phyloP scores from a whole-genome alignment of 2,329 filamentous ascomycete genomes.

The Phialophora chinensis region DNA sequence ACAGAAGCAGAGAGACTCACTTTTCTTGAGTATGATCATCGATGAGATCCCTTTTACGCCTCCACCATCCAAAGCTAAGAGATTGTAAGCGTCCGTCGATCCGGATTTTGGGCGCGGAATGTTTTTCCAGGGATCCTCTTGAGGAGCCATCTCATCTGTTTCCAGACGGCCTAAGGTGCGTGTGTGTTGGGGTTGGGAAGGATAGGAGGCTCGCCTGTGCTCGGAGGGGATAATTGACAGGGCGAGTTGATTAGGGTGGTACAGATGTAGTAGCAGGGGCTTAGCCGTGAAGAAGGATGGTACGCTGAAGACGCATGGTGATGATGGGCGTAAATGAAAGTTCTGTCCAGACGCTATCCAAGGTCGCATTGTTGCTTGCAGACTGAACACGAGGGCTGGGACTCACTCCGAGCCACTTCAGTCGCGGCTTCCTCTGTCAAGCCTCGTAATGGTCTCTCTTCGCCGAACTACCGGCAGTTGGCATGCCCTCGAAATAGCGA shows the following conservation, averaged over 20 bases:
- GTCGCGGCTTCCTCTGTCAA: neutral
- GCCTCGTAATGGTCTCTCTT: neutral
- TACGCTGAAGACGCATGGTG: neutral
- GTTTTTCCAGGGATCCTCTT: constrained; percentile 7
- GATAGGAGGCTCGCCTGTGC: neutral
- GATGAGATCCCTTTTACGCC: constrained; percentile 36
- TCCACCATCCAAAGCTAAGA: constrained; percentile 35
- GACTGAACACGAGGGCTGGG: neutral
- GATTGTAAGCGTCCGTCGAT: constrained; percentile 25
- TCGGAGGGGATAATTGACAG: neutral
- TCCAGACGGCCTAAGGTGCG: neutral
- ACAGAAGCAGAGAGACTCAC: neutral
- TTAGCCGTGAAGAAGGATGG: neutral
- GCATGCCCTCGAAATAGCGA: neutral
- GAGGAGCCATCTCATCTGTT: constrained; percentile 13
- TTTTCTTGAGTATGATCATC: constrained; percentile 32
- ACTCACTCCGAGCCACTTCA: neutral
- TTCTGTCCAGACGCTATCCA: neutral
- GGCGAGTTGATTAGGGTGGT: neutral
- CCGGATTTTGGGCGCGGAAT: constrained; percentile 23
- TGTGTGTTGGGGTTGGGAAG: neutral
- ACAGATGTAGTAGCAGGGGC: neutral
- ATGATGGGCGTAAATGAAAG: neutral
- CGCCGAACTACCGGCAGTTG: neutral
- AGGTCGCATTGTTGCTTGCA: neutral